Conservation (phyloP, 208 protist species). For the Crithidia acanthocephali region DNA sequence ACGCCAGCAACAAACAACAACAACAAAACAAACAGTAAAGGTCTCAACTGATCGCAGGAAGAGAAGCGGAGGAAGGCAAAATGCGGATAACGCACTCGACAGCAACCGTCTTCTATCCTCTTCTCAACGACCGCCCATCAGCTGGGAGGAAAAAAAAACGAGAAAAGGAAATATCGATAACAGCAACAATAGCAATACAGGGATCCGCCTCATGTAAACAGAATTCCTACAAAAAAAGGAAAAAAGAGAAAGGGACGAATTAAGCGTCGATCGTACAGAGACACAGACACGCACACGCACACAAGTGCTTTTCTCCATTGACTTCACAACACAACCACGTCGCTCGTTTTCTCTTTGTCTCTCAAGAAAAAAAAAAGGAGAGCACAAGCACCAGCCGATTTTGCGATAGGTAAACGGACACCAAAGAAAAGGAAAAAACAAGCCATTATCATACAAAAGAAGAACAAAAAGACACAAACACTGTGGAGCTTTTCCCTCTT, state of each 20-base stretch:
- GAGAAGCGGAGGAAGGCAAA: no score
- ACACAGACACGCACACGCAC: no score
- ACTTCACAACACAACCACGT: no score
- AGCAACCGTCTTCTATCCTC: neutral
- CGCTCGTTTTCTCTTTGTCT: no score
- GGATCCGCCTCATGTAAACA: neutral
- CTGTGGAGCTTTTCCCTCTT: constrained; percentile 13
- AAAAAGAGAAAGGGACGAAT: no score
- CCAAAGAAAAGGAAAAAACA: neutral
- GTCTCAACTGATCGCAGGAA: no score
- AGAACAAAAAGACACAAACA: neutral
- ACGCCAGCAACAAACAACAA: no score
- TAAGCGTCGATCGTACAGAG: no score
- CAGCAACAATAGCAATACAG: constrained; percentile 2
- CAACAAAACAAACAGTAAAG: no score
- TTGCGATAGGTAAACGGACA: neutral
- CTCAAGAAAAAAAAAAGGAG: neutral
- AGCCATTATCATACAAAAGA: neutral
- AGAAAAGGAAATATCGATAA: constrained; percentile 14
- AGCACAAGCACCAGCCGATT: neutral
- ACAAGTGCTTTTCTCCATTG: no score
- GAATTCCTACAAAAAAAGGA: neutral
- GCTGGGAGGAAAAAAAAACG: neutral
- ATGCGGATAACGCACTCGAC: neutral
- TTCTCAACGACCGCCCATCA: neutral